phyloP scores from a whole-genome alignment of 2,329 filamentous ascomycete species.

The Scedosporium aurantiacum region DNA sequence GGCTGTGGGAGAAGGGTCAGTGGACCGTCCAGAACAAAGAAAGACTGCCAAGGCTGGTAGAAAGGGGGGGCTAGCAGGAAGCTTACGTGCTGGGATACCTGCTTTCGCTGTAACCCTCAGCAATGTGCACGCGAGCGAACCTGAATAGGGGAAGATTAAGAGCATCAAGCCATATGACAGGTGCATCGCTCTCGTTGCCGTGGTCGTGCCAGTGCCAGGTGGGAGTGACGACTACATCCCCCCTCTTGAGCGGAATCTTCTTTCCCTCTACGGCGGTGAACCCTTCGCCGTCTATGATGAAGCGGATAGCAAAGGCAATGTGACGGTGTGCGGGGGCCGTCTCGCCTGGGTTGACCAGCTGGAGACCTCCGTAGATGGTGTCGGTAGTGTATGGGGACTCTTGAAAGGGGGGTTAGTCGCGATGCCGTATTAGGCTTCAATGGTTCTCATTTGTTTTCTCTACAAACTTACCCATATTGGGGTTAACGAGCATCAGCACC shows the following conservation, averaged over 20 bases:
- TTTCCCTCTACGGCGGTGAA: constrained; percentile 47
- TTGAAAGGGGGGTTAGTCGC: constrained; percentile 11
- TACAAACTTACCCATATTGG: constrained; percentile 16
- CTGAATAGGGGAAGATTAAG: constrained; percentile 41
- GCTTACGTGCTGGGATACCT: constrained; percentile 36
- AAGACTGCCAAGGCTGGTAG: no score
- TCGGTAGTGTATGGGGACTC: constrained; percentile 45
- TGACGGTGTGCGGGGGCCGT: constrained; percentile 44
- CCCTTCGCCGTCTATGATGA: constrained; percentile 45
- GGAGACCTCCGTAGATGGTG: constrained; percentile 45
- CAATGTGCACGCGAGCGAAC: constrained; percentile 41
- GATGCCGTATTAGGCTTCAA: no score
- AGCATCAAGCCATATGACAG: constrained; percentile 48
- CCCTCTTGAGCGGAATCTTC: constrained; percentile 37
- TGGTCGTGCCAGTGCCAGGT: constrained; percentile 52
- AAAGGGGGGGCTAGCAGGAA: background rate
- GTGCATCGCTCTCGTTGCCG: constrained; percentile 41
- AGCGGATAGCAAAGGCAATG: constrained; percentile 43
- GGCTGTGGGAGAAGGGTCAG: constrained; percentile 9
- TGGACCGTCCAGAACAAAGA: background rate
- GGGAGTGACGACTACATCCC: constrained; percentile 46
- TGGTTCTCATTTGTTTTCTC: background rate
- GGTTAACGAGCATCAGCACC: constrained; percentile 31
- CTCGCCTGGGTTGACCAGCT: constrained; percentile 45
- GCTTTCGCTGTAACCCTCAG: constrained; percentile 34